Evolutionary conservation across 2,329 filamentous ascomycete species (phyloP), one percentile per base, ranked within the genome.

Genomic region (Phialophora expanda): DNA sequence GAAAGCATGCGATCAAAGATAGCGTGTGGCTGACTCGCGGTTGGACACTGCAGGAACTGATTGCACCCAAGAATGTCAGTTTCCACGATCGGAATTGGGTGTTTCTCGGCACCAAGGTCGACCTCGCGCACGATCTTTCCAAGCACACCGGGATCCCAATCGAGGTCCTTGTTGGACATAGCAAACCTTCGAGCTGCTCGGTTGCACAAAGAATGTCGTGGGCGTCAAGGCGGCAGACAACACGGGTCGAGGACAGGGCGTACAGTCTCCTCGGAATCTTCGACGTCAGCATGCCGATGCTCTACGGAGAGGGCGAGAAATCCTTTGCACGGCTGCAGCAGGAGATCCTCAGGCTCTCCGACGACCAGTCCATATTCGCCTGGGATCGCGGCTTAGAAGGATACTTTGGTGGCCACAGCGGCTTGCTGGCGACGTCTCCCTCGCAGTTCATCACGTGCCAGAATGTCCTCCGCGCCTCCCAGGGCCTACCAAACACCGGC

Each of bases 41-140:
- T 17, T 74, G 72, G 73, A 75, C 74, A 3, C 65, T 75, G 14
- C 74, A 75, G 56, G 73, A 75, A 63, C 68, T 75, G 28, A 66
- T 75, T 9, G 74, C 73, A 8, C 74, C 74, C 4, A 53, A 44
- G 12, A 32, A 65, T 48, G 65, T 75, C n/a, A 48, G 53, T n/a
- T 74, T 75, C 54, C 70, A 67, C 51, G 64, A 67, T 48, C 38
- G 53, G 14, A 50, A 70, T 12, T 69, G 67, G 64, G 59, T 63
- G 1, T 56, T 38, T 59, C 55, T 71, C 1, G 70, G 66, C 11
- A 65, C 63, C 32, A 71, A 69, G 41, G 59, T 61, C 26, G 66
- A 54, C 9, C 67, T 72, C 28, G 62, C 64, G 60, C 46, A 17
- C 17, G 26, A 58, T 5, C 60, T 78, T 11, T 69, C 72, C 3